Base-by-base conservation (phyloP, 202 grass and related monocot species). In the Bolboschoenoplectus hybrid region DNA sequence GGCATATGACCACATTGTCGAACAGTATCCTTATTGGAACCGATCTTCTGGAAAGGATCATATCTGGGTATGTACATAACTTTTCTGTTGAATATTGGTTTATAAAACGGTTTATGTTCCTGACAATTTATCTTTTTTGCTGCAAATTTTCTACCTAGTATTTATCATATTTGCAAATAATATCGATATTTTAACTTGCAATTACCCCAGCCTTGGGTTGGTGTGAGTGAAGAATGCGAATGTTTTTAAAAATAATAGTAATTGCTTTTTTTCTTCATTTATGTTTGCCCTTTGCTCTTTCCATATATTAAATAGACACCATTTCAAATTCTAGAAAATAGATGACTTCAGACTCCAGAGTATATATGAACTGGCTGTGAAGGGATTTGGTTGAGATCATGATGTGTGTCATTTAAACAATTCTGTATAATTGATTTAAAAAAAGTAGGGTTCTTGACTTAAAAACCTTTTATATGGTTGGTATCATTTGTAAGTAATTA, bases 1-100 rank as follows among this genome's bases (percentile, higher is more conserved):
- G 81, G 91, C 90, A 76, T 95, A 98, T 89, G 91, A 95, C 82
- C 91, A 98, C 84, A 98, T 98, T 86, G 68, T 91, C 64, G 89
- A 96, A 84, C 79, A 55, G 17, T 94, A 96, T 91, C 90, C 93
- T 86, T 98, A 92, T 82, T 98, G 96, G 96, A 96, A 96, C 66
- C 88, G 88, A 44, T 95, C 90, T 87, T 90, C 91, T 81, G 93
- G 96, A 89, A 95, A 86, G 86, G 96, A 98, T 75, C 93, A 96
- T 91, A 96, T 98, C 35, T 98, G 96, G 96, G 96, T 98, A 86
- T 68, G 90, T 89, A 82, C 14, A 41, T 79, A 41, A 70, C 14
- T 55, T 58, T 58, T 39, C 11, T 77, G 49, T 77, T 36, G 13
- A 56, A 39, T 10, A 38, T 79, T 58, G 74, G 12, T 79, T 35